These are phyloP conservation scores for Mytilinidion resinicola DNA, from an alignment of 495 filamentous ascomycete species.

Conservation along the genomic window DNA sequence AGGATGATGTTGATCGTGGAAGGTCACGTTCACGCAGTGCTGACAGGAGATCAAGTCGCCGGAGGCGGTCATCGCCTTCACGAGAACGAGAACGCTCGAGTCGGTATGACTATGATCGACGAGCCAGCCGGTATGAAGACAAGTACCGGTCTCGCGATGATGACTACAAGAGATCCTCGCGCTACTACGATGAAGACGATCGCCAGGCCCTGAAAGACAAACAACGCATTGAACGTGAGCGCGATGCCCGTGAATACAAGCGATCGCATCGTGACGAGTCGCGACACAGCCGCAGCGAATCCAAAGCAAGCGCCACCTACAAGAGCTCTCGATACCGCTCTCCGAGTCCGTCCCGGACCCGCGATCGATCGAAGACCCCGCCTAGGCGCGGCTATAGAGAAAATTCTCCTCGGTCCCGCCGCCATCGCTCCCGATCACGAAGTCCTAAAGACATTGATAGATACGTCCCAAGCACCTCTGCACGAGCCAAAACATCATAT, in stretches of 20 bases:
- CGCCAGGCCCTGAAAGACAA: neutral
- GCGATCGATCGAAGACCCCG: neutral
- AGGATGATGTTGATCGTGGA: conserved; percentile 15
- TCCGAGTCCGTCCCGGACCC: neutral
- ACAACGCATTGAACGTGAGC: conserved; percentile 5
- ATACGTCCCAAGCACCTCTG: conserved; percentile 6
- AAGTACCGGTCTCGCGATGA: conserved; percentile 10
- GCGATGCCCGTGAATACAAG: conserved; percentile 6
- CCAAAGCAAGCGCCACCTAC: neutral
- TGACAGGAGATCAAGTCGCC: conserved; percentile 4
- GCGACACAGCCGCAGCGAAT: neutral
- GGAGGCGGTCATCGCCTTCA: conserved; percentile 2
- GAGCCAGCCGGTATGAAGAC: conserved; percentile 3
- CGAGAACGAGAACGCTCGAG: neutral
- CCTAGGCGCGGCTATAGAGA: neutral
- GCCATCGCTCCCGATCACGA: conserved; percentile 3
- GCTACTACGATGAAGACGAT: conserved; percentile 1
- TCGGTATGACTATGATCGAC: conserved; percentile 6
- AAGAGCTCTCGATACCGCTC: neutral
- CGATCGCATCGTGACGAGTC: conserved; percentile 3
- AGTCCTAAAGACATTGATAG: conserved; percentile 12
- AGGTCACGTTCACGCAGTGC: conserved; percentile 17
- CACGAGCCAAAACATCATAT: neutral
- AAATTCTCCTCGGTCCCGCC: neutral
- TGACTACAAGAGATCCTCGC: conserved; percentile 9